phyloP scores from a whole-genome alignment of 768 basidiomycete genomes.

The Fomitopsis serialis region DNA sequence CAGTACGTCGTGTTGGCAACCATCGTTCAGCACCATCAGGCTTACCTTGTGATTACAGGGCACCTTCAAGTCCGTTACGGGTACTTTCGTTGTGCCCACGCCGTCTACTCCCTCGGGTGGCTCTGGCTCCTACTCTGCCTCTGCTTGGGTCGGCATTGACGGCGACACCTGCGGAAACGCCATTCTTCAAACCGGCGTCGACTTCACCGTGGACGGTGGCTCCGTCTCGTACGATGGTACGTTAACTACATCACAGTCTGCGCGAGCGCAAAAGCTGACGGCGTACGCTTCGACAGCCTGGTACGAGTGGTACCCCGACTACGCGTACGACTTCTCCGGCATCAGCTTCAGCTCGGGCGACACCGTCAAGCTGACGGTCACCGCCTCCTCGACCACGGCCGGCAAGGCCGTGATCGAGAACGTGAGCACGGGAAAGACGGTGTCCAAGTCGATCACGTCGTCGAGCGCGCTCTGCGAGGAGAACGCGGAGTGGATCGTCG shows the following conservation, averaged over 20 bases:
- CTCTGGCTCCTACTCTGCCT: conserved; percentile 23
- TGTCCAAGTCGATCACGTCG: conserved; percentile 26
- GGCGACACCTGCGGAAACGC: conserved; percentile 30
- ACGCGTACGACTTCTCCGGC: conserved; percentile 28
- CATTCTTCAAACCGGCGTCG: conserved; percentile 32
- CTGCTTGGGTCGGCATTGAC: conserved; percentile 34
- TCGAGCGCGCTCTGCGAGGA: conserved; percentile 25
- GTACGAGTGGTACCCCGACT: conserved; percentile 31
- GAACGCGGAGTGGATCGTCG: conserved; percentile 35
- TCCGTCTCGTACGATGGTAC: conserved; percentile 25
- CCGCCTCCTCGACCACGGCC: conserved; percentile 19
- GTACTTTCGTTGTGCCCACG: conserved; percentile 29
- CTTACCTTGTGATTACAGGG: conserved; percentile 10
- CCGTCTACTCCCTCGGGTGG: conserved; percentile 22
- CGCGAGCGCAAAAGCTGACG: background rate
- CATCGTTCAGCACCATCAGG: background rate
- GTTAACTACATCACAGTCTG: background rate
- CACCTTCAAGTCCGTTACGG: conserved; percentile 32
- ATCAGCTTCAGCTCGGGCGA: conserved; percentile 25
- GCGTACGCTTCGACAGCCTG: conserved; percentile 14
- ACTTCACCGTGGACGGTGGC: conserved; percentile 24
- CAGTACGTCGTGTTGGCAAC: conserved; percentile 8
- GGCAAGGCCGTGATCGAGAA: conserved; percentile 25
- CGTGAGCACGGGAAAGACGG: conserved; percentile 21
- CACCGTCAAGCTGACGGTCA: conserved; percentile 24